phyloP scores from a whole-genome alignment of 352 stramenopile genomes.

The Globisporangium paroecandrum region DNA sequence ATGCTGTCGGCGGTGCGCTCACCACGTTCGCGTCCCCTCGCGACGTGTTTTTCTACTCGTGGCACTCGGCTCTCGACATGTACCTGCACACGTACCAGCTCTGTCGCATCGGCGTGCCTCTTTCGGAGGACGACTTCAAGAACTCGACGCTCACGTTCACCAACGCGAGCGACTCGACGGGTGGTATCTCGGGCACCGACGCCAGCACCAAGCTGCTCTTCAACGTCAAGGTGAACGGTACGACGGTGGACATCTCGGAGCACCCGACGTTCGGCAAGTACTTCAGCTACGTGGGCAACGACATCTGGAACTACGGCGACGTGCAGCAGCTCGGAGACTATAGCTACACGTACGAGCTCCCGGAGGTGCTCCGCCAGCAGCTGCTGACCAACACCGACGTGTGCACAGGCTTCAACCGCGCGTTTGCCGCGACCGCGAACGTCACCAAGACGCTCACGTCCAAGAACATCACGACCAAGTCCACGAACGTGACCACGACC shows the following conservation, averaged over 20 bases:
- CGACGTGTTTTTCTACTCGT: constrained; percentile 72
- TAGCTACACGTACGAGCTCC: constrained; percentile 71
- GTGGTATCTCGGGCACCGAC: constrained; percentile 37
- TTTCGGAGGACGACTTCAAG: constrained; percentile 43
- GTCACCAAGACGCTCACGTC: constrained; percentile 34
- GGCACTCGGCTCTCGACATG: constrained; percentile 66
- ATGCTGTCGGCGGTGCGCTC: constrained; percentile 52
- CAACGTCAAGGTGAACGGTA: constrained; percentile 35
- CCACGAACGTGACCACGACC: constrained; percentile 41
- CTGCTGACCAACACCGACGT: constrained; percentile 63
- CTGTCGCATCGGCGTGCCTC: constrained; percentile 49
- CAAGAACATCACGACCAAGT: constrained; percentile 38
- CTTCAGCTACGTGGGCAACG: constrained; percentile 49
- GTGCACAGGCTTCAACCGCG: constrained; percentile 52
- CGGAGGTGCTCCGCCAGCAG: constrained; percentile 53
- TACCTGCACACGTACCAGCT: constrained; percentile 63
- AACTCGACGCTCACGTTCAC: constrained; percentile 43
- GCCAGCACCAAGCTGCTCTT: constrained; percentile 36
- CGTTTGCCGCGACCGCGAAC: constrained; percentile 34
- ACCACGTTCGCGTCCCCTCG: constrained; percentile 42
- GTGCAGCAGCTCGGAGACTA: constrained; percentile 62
- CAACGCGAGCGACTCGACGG: constrained; percentile 41
- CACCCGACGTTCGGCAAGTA: constrained; percentile 65
- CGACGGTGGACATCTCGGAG: constrained; percentile 47
- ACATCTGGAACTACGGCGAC: constrained; percentile 62